These are phyloP conservation scores for Aspergillus nomiae DNA, from an alignment of 2,329 filamentous ascomycete species.

Conservation along the genomic window DNA sequence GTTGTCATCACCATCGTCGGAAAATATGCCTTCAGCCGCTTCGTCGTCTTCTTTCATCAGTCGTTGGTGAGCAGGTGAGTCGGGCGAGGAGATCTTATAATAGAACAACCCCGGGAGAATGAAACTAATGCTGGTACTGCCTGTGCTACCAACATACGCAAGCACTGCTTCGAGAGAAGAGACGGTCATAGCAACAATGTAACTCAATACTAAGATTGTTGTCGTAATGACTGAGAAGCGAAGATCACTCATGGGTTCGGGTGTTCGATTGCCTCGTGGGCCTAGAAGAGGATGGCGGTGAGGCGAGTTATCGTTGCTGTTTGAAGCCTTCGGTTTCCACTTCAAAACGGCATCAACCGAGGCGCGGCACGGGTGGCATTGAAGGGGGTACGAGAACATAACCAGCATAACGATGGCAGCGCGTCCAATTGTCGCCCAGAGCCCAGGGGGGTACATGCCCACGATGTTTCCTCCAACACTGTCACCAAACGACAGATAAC, in stretches of 20 bases:
- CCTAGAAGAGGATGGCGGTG: constrained; percentile 47
- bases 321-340: constrained; percentile 68
- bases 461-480: constrained; percentile 90
- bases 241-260: constrained; percentile 74
- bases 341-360: constrained; percentile 90
- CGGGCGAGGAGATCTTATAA: constrained; percentile 94
- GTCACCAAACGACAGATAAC: constrained; percentile 93
- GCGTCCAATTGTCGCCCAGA: constrained; percentile 87
- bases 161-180: constrained; percentile 86
- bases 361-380: constrained; percentile 95
- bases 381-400: constrained; percentile 92
- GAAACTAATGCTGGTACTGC: constrained; percentile 93
- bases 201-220: constrained; percentile 78
- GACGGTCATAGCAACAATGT: constrained; percentile 87
- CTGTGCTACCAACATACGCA: constrained; percentile 92
- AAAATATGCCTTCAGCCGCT: constrained; percentile 57
- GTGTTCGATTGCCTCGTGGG: constrained; percentile 44
- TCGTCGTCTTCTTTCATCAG: constrained; percentile 89
- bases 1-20: constrained; percentile 34
- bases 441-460: constrained; percentile 78
- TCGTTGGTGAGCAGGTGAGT: constrained; percentile 81
- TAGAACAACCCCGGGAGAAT: constrained; percentile 96
- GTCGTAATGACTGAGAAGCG: constrained; percentile 91
- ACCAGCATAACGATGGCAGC: constrained; percentile 95
- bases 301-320: constrained; percentile 45